Evolutionary conservation across 495 filamentous ascomycete genomes (phyloP).

Genomic region (Aspergillus conjunctus): DNA sequence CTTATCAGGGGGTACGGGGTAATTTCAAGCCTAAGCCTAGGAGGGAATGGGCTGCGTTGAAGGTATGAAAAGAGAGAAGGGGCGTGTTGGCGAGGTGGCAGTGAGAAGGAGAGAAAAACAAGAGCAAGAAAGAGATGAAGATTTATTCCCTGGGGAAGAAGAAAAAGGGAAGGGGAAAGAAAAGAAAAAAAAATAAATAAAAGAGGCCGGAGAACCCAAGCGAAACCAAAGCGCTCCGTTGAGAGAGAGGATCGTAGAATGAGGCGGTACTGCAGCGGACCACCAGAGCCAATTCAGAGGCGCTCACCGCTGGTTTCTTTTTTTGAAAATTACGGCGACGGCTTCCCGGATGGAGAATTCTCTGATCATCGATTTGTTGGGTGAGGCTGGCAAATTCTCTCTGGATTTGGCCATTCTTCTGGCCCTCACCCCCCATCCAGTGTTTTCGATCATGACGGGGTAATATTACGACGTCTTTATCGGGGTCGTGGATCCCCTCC

Average conservation of each 20-base stretch:
- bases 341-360: constrained; percentile 5
- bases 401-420: not conserved
- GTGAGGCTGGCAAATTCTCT: not conserved
- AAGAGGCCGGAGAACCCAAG: constrained; percentile 13
- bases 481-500: not conserved
- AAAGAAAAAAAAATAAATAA: constrained; percentile 9
- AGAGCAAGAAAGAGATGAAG: constrained; percentile 13
- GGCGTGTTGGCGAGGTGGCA: not conserved
- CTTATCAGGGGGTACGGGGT: constrained; percentile 30
- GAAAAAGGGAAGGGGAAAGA: constrained; percentile 13
- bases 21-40: constrained; percentile 8
- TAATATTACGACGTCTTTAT: not conserved
- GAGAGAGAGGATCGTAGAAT: constrained; percentile 17
- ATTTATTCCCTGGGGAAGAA: constrained; percentile 1
- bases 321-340: constrained; percentile 1
- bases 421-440: not conserved
- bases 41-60: constrained; percentile 14
- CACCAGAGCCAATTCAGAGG: constrained; percentile 25
- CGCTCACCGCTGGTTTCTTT: constrained; percentile 27
- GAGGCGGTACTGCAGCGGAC: constrained; percentile 29
- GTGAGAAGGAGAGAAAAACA: constrained; percentile 7
- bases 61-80: constrained; percentile 11
- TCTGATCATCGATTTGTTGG: constrained; percentile 5
- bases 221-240: not conserved
- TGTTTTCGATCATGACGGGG: not conserved